Percentiles rank a stretch among this genome's conserved stretches.
These are phyloP conservation scores for Bimuria novae-zelandiae DNA, from an alignment of 2,329 filamentous ascomycete genomes.

Conservation along the genomic window DNA sequence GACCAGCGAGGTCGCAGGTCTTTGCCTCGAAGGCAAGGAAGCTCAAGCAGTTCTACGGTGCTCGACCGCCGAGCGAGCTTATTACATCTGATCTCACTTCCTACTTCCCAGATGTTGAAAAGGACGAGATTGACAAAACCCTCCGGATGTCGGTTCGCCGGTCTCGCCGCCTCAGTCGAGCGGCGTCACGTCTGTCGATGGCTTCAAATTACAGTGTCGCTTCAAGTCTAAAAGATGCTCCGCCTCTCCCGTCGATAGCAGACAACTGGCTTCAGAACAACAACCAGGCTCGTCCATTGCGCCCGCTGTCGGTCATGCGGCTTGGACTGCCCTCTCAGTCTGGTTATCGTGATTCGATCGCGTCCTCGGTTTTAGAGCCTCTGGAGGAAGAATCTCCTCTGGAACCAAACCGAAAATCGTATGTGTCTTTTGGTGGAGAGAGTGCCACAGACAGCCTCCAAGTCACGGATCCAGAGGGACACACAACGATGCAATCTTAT, in stretches of 20 bases:
- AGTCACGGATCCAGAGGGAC: slow-evolving; percentile 77
- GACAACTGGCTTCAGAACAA: slow-evolving; percentile 81
- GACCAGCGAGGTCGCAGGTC: slow-evolving; percentile 43
- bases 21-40: slow-evolving; percentile 54
- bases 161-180: slow-evolving; percentile 87
- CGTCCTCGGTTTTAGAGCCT: slow-evolving; percentile 86
- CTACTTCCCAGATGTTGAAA: slow-evolving; percentile 94
- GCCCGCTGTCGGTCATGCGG: slow-evolving; percentile 65
- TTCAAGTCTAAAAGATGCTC: slow-evolving; percentile 89
- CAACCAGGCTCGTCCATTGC: slow-evolving; percentile 52
- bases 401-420: slow-evolving; percentile 91
- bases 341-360: slow-evolving; percentile 81
- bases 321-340: slow-evolving; percentile 62
- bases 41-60: slow-evolving; percentile 83
- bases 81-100: slow-evolving; percentile 95
- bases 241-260: slow-evolving; percentile 92
- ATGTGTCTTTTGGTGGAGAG: slow-evolving; percentile 81
- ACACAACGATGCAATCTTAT: slow-evolving; percentile 73
- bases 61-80: slow-evolving; percentile 91
- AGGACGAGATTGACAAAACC: slow-evolving; percentile 93
- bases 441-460: slow-evolving; percentile 72
- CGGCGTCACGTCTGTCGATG: slow-evolving; percentile 90
- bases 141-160: slow-evolving; percentile 90
- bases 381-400: slow-evolving; percentile 87
- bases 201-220: slow-evolving; percentile 92